Base-by-base conservation (phyloP, 2,329 filamentous ascomycete species). In the Sporothrix dimorphospora region DNA sequence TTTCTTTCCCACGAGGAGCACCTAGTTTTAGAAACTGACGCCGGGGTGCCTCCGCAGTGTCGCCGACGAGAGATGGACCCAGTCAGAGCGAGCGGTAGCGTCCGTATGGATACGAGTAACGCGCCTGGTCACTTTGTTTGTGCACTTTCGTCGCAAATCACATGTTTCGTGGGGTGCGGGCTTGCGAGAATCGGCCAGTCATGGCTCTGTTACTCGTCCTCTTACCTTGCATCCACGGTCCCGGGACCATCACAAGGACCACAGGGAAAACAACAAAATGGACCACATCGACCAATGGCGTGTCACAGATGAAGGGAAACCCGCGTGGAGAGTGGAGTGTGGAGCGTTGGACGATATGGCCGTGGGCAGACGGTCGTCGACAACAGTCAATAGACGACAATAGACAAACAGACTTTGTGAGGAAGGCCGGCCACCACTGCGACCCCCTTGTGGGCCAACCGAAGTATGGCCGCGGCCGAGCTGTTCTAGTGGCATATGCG, bases 1-100 rank as follows among this genome's bases (percentile, higher is more conserved):
- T 4, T 4, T 21, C 11, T 42, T 38, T 45, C 11, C 59, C 57
- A 61, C 57, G 57, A 61, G 59, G 59, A 21, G 34, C 3, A 12
- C 27, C 59, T 65, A 8, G 40, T 65, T 45, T 21, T 65, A 38
- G 59, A 12, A 65, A 45, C 59, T 34, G 19, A 65, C n/a, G 59
- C 59, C 59, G 59, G 59, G 38, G 59, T 65, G 21, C n/a, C 59
- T 65, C 59, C 59, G 59, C 40, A 65, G 59, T 65, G 59, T 45
- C 59, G 59, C 59, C 59, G 59, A 65, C 38, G 11, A 27, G n/a
- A 24, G 12, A 14, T 16, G 59, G 53, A 19, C 7, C 53, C 27
- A 57, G 19, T 34, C 5, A 34, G 14, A 19, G 27, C 3, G 51
- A 4, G 51, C 24, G 51, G 8, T 57, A 27, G 53, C 34, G 53